A percentile compares a stretch with the other conserved stretches of the same genome.
These are phyloP conservation scores for Mycosarcoma maydis DNA, from an alignment of 1,284 basidiomycete genomes.

Conservation along the genomic window DNA sequence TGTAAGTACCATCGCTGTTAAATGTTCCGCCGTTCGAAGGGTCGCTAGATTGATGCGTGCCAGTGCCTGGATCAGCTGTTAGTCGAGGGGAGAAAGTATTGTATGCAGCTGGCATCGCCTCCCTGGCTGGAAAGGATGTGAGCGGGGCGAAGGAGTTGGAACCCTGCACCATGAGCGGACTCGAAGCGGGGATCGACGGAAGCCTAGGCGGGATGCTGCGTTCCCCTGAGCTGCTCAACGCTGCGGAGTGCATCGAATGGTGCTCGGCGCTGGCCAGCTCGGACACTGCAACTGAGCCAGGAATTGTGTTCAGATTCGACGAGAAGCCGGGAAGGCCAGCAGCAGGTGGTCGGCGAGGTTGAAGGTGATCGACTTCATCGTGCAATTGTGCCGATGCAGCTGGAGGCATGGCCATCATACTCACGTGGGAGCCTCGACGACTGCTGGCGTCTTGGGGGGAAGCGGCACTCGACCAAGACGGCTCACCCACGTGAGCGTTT, in stretches of 20 bases:
- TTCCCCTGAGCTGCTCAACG: background rate
- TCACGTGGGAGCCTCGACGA: constrained; percentile 20
- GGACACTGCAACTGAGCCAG: constrained; percentile 26
- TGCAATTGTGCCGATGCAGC: constrained; percentile 7
- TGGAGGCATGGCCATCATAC: constrained; percentile 11
- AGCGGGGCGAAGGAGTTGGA: constrained; percentile 10
- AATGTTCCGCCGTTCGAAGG: constrained; percentile 14
- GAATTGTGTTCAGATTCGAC: constrained; percentile 25
- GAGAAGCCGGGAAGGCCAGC: constrained; percentile 14
- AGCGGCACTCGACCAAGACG: constrained; percentile 14
- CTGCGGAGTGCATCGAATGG: constrained; percentile 21
- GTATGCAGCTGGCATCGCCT: background rate
- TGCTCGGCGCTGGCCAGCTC: constrained; percentile 23
- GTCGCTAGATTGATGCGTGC: constrained; percentile 14
- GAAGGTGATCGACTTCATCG: constrained; percentile 6
- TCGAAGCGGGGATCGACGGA: constrained; percentile 28
- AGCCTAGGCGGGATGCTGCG: constrained; percentile 18
- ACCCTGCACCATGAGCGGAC: constrained; percentile 23
- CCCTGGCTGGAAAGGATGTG: background rate
- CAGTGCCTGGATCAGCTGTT: constrained; percentile 11
- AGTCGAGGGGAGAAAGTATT: background rate
- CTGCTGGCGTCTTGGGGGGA: constrained; percentile 9
- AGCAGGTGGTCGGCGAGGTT: constrained; percentile 13
- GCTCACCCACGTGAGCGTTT: background rate
- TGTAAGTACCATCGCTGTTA: constrained; percentile 33